Conservation (phyloP, 148 eudicot genomes). For the Arctostaphylos glauca region DNA sequence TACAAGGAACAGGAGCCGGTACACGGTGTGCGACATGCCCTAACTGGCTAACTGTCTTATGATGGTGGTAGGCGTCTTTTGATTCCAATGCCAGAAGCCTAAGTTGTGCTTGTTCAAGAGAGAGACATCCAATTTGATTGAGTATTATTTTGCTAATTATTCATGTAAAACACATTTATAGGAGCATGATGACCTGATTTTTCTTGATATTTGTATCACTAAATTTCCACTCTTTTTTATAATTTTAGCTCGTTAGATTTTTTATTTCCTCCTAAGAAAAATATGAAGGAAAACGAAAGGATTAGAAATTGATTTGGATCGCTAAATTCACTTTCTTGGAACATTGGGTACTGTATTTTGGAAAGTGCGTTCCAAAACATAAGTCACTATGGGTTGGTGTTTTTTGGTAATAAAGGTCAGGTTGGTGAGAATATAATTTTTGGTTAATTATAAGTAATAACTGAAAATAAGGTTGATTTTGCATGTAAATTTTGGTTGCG, state of each 20-base stretch:
- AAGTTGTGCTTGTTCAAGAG: background rate
- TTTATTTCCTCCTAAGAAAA: background rate
- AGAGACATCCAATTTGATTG: background rate
- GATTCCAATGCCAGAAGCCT: background rate
- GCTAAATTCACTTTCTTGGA: background rate
- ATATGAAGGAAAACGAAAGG: background rate
- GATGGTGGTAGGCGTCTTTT: background rate
- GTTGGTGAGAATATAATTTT: background rate
- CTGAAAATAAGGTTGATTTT: background rate
- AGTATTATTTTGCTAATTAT: background rate
- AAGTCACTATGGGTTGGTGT: background rate
- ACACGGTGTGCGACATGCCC: background rate
- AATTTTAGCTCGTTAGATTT: background rate
- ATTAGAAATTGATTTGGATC: background rate
- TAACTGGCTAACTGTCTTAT: background rate
- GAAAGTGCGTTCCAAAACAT: background rate
- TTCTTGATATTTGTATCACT: background rate
- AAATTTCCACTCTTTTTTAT: background rate
- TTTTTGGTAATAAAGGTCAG: background rate
- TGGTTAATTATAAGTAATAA: background rate
- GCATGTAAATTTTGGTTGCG: background rate
- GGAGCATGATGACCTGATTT: background rate
- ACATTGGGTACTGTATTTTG: background rate
- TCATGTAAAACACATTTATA: conserved; percentile 1
- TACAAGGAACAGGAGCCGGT: background rate